Evolutionary conservation across 768 basidiomycete species (phyloP), one percentile per base, ranked within the genome.

Genomic region (Mycena indigotica): DNA sequence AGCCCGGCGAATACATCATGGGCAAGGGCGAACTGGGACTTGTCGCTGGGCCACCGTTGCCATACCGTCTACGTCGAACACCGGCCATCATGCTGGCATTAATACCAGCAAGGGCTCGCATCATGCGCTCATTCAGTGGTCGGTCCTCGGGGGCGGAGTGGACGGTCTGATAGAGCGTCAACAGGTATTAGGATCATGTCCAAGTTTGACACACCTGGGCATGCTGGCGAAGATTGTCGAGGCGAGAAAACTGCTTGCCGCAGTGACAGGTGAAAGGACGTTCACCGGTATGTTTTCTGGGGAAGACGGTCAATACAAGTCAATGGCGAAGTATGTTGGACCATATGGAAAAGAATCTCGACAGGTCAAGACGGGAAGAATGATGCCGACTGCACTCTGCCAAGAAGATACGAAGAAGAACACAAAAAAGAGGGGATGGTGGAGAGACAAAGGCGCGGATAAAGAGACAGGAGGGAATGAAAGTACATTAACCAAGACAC

Each of bases 141-240:
- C 60, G 59, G 55, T 63, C 62, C n/a, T 63, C 58, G n/a, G 62
- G 55, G 10, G 62, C 48, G n/a, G 62, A 59, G 62, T 63, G 62
- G 21, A 63, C 62, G 5, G 62, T 63, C 58, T 63, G 55, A 21
- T 40, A 19, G n/a, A 32, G 3, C 5, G 32, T 23, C 28, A 21
- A 23, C 8, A 44, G 25, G 21, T 12, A 28, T 24, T 26, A 28
- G 6, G 28, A 48, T 12, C 13, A 16, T 16, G 12, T 8, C 24
- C n/a, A n/a, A n/a, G n/a, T 12, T 12, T 4, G 25, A 21, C 46
- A 8, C 46, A 48, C 46, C 72, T 87, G 83, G 0, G 87, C 85
- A 69, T 89, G 88, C 65, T 90, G 88, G 44, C 88, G 83, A 3
- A 90, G 78, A 67, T 90, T 89, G 70, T 90, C 88, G 69, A 90